Evolutionary conservation across 1,139 yeast species (phyloP).

Genomic region (Zhuliangozyma blackwelliae): DNA sequence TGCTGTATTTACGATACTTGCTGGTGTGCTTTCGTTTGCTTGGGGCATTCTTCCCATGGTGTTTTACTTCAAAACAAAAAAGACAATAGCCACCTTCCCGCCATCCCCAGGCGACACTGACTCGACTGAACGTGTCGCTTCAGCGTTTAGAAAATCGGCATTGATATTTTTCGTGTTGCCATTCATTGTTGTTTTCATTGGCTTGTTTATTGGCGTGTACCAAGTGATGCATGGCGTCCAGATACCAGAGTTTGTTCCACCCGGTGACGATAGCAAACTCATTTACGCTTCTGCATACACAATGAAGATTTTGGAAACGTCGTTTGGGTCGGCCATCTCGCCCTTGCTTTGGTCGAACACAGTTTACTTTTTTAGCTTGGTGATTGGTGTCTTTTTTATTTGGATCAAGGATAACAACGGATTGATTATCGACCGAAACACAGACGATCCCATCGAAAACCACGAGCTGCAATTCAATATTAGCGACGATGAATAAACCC

Average conservation of each 20-base stretch:
- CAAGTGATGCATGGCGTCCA: neutral
- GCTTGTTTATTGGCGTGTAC: conserved; percentile 4
- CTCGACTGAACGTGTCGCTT: conserved; percentile 16
- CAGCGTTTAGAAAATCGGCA: conserved; percentile 28
- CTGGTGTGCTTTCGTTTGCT: conserved; percentile 4
- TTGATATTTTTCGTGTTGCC: conserved; percentile 29
- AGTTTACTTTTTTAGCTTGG: conserved; percentile 15
- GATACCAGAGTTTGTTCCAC: too few species aligned
- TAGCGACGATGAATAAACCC: conserved; percentile 16
- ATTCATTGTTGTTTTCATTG: conserved; percentile 12
- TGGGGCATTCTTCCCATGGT: conserved; percentile 10
- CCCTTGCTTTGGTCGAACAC: conserved; percentile 11
- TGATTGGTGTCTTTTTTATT: conserved; percentile 24
- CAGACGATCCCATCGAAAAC: conserved; percentile 13
- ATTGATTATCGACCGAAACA: conserved; percentile 21
- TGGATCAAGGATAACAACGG: conserved; percentile 37
- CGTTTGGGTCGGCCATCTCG: too few species aligned
- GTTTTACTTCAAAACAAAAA: conserved; percentile 27
- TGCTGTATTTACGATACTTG: conserved; percentile 1
- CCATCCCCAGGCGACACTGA: conserved; percentile 15
- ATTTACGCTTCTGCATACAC: too few species aligned
- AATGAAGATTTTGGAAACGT: too few species aligned
- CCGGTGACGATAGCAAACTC: too few species aligned
- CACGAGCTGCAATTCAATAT: conserved; percentile 19
- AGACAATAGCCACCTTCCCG: conserved; percentile 28